phyloP scores from a whole-genome alignment of 805 yeast genomes.

The Yamadazyma olivae region DNA sequence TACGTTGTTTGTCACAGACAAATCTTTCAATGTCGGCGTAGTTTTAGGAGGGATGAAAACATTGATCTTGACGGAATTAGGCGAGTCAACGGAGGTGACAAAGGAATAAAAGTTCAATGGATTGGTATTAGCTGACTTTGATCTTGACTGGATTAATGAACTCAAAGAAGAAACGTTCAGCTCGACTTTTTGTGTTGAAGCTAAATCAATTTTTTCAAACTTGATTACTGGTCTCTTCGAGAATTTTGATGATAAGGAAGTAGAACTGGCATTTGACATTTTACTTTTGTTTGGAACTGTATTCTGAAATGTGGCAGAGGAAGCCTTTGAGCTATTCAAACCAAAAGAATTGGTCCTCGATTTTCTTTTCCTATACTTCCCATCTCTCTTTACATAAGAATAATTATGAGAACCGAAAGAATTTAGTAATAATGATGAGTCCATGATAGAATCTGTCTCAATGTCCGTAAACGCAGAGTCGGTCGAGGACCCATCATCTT shows the following conservation, averaged over 20 bases:
- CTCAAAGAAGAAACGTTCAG: conserved; percentile 36
- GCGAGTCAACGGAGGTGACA: conserved; percentile 9
- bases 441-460: conserved; percentile 36
- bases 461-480: conserved; percentile 45
- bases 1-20: conserved; percentile 24
- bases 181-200: background rate
- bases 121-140: conserved; percentile 31
- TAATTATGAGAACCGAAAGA: conserved; percentile 15
- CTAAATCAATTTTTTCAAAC: conserved; percentile 19
- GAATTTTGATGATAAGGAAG: background rate
- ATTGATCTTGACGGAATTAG: conserved; percentile 11
- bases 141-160: conserved; percentile 37
- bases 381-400: conserved; percentile 5
- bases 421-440: conserved; percentile 22
- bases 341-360: conserved; percentile 4
- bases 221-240: conserved; percentile 5
- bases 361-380: conserved; percentile 10
- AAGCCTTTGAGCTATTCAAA: background rate
- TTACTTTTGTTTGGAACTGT: conserved; percentile 1
- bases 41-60: conserved; percentile 34
- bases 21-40: conserved; percentile 20
- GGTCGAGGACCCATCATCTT: conserved; percentile 25
- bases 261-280: background rate
- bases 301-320: background rate
- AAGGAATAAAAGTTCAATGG: conserved; percentile 45